phyloP scores from a whole-genome alignment of 208 protist species.

The Wallacemonas sp. region DNA sequence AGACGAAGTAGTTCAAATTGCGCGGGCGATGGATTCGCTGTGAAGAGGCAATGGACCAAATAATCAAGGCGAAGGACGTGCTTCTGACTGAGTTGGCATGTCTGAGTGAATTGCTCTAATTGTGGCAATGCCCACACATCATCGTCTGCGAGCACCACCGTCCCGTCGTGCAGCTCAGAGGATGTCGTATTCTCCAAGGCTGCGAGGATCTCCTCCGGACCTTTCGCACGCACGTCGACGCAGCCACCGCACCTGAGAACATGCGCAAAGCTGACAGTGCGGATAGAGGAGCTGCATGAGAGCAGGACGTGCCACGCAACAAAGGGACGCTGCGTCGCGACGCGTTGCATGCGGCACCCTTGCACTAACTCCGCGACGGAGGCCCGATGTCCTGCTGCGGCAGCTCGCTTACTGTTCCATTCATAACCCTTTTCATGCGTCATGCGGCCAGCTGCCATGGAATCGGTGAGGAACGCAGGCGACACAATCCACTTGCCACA shows the following conservation, averaged over 20 bases:
- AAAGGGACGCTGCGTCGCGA: constrained; percentile 34
- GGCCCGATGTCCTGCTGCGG: constrained; percentile 16
- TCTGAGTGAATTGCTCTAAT: constrained; percentile 33
- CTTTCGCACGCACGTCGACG: constrained; percentile 15
- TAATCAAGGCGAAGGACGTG: constrained; percentile 63
- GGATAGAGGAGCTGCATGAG: constrained; percentile 34
- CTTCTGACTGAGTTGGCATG: neutral
- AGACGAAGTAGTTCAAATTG: constrained; percentile 28
- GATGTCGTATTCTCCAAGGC: neutral
- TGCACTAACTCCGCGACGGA: constrained; percentile 39
- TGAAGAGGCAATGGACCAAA: constrained; percentile 62
- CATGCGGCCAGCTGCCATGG: constrained; percentile 28
- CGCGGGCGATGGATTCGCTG: constrained; percentile 21
- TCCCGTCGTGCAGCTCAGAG: constrained; percentile 5
- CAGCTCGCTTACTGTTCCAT: constrained; percentile 45
- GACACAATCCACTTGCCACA: constrained; percentile 69
- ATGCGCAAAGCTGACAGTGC: constrained; percentile 47
- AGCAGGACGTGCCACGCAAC: constrained; percentile 46
- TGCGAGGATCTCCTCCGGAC: constrained; percentile 25
- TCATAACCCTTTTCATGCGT: constrained; percentile 49
- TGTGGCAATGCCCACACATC: constrained; percentile 40
- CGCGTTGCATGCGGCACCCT: constrained; percentile 48
- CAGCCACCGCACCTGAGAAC: constrained; percentile 63
- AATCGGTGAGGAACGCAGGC: constrained; percentile 51
- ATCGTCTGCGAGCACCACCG: constrained; percentile 58